phyloP scores from a whole-genome alignment of 2,329 filamentous ascomycete genomes.

The Trichoderma simmonsii region DNA sequence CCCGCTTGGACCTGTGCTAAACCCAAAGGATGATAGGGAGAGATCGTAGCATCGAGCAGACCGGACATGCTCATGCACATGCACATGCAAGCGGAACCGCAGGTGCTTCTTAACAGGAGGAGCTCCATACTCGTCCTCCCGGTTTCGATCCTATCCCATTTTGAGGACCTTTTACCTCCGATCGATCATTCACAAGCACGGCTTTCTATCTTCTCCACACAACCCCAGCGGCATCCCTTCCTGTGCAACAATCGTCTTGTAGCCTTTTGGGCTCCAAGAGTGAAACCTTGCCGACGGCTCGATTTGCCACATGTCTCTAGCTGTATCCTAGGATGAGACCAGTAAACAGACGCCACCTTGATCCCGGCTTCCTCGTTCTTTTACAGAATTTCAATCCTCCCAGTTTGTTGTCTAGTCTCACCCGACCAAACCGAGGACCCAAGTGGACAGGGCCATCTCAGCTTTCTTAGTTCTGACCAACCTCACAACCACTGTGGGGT shows the following conservation, averaged over 20 bases:
- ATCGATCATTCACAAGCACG: constrained; percentile 11
- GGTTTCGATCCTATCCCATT: not conserved
- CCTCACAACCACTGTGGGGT: not conserved
- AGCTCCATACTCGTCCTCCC: not conserved
- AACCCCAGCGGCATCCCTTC: not conserved
- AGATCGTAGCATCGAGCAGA: constrained; percentile 17
- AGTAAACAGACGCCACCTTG: not conserved
- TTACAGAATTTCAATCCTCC: not conserved
- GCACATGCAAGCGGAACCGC: constrained; percentile 9
- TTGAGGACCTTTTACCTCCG: not conserved
- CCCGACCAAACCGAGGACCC: not conserved
- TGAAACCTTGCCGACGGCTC: constrained; percentile 3
- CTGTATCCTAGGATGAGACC: not conserved
- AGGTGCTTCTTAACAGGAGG: not conserved
- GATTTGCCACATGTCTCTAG: not conserved
- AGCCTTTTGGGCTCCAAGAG: not conserved
- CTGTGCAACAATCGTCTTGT: not conserved
- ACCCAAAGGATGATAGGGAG: constrained; percentile 17
- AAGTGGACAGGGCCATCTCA: not conserved
- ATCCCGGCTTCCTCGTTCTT: not conserved
- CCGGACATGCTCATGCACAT: constrained; percentile 10
- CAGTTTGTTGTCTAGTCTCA: not conserved
- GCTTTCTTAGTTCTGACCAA: not conserved
- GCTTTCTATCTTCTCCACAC: constrained; percentile 11
- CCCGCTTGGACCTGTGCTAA: constrained; percentile 4